A percentile compares a stretch with the other conserved stretches of the same genome.
These are phyloP conservation scores for Oryza coarctata DNA, from an alignment of 176 grass and related monocot species.

Conservation along the genomic window DNA sequence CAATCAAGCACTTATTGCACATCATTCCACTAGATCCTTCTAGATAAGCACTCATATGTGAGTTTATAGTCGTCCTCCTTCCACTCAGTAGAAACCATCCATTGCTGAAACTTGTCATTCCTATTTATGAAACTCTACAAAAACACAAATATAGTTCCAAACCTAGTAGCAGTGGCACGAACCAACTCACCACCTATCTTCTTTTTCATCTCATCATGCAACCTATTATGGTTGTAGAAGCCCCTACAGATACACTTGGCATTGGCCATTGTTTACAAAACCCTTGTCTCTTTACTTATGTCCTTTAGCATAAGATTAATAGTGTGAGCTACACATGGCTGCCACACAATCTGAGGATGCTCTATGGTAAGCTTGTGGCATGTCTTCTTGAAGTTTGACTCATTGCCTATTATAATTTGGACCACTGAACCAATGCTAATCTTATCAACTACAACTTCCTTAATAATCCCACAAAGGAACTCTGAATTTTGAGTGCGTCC, in stretches of 20 bases:
- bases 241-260: not conserved
- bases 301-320: not conserved
- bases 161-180: not conserved
- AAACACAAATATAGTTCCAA: not conserved
- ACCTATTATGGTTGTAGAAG: not conserved
- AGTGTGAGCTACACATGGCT: not conserved
- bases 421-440: not conserved
- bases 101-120: not conserved
- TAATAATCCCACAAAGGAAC: not conserved
- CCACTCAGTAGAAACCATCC: not conserved
- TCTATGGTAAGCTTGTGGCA: not conserved
- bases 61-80: not conserved
- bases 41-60: no score
- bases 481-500: not conserved
- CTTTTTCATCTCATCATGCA: not conserved
- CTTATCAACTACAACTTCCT: not conserved
- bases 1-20: no score
- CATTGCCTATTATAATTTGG: not conserved
- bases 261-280: not conserved
- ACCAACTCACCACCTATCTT: not conserved
- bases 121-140: not conserved
- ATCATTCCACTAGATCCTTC: no score
- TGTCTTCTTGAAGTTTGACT: not conserved
- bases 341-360: not conserved
- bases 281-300: not conserved